These are phyloP conservation scores for Diaporthe aspalathi DNA, from an alignment of 2,329 filamentous ascomycete genomes.

Conservation along the genomic window DNA sequence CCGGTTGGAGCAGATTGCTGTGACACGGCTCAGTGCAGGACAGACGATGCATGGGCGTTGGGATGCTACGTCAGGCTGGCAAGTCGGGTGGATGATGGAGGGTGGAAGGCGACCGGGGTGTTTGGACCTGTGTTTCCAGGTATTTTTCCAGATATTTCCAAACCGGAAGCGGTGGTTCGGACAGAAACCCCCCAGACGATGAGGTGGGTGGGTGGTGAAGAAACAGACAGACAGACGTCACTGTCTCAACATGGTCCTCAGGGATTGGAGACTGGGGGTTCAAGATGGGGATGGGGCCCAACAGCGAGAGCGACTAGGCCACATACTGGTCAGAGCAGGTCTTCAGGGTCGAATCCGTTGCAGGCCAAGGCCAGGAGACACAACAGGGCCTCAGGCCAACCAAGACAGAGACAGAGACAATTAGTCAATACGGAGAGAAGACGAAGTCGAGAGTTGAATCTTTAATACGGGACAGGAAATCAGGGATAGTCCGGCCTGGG, in stretches of 20 bases:
- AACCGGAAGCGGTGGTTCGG: background rate
- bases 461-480: background rate
- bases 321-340: background rate
- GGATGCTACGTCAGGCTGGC: slow-evolving; percentile 23
- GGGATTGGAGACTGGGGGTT: background rate
- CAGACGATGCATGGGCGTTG: slow-evolving; percentile 27
- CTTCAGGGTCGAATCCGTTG: background rate
- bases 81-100: background rate
- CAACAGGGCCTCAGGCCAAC: background rate
- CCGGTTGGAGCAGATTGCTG: slow-evolving; percentile 3
- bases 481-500: background rate
- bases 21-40: background rate
- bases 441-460: background rate
- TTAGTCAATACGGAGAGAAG: background rate
- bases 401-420: background rate
- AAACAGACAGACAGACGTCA: slow-evolving; percentile 5
- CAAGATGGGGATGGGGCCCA: background rate
- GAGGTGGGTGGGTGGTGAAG: background rate
- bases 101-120: background rate
- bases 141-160: background rate
- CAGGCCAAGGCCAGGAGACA: background rate
- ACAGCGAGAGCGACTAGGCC: background rate
- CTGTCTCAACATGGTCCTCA: background rate
- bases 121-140: too few relatives aligned
- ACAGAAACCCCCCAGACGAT: background rate